Evolutionary conservation across 371 early-diverging fungal species (phyloP), one percentile per base, ranked within the genome.

Genomic region (Ecytonucleospora hepatopenaei): DNA sequence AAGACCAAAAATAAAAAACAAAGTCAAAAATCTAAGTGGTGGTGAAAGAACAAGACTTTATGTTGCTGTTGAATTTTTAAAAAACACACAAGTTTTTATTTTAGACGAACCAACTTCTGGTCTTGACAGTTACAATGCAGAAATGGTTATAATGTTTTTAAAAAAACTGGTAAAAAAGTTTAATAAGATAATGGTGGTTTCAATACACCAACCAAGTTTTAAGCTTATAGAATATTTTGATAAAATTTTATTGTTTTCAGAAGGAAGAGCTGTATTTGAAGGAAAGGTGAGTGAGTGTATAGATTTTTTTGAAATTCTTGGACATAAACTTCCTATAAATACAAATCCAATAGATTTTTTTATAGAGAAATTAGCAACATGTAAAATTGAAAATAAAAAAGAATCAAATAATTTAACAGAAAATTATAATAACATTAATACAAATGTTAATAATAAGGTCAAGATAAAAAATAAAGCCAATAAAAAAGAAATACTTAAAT

Each of bases 121-220:
- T 60, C 81, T 93, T 24, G 94, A 93, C 79, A 84, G 88, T 8
- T 85, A 88, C 77, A 92, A 88, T 65, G 91, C 94, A 0, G 84
- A 85, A 60, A 88, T 88, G 54, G 88, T 96, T 1, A 83, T 94
- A 35, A 84, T 87, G 47, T 84, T 86, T 21, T 80, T 94, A 23
- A 88, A 86, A 5, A 82, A 84, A 0, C 73, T 93, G 0, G 82
- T 84, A 26, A 80, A 83, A 27, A 85, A 86, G 65, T n/a, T n/a
- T n/a, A 86, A 87, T 47, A 85, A 89, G 21, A 91, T 92, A 0
- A 85, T 94, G 27, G 81, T 92, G 1, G 87, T 88, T 71, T 89
- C 89, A 12, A 90, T 92, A 33, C 92, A 94, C 71, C 92, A 92
- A 69, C 95, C 95, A 2, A 84, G 92, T 15, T 85, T 86, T 15